Percentiles rank a stretch among this genome's conserved stretches.
Evolutionary conservation across 495 filamentous ascomycete species (phyloP).

Genomic region (Penicillium ochrochloron): DNA sequence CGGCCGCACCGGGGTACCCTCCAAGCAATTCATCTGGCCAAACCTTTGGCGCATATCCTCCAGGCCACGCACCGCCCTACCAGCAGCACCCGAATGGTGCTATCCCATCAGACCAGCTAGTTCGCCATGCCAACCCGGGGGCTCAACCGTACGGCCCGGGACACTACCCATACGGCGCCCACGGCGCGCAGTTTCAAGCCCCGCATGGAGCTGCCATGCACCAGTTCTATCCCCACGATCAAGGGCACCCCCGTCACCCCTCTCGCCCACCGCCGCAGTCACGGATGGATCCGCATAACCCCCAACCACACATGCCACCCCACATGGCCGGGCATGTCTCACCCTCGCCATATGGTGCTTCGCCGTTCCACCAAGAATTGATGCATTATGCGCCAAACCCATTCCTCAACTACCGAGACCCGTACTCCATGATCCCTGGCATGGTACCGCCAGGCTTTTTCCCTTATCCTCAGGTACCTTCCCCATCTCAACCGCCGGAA

Average conservation of each 20-base stretch:
- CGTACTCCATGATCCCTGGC: slow-evolving; percentile 46
- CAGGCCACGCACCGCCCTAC: slow-evolving; percentile 27
- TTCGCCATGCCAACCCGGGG: slow-evolving; percentile 43
- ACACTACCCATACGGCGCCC: slow-evolving; percentile 43
- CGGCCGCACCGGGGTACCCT: slow-evolving; percentile 49
- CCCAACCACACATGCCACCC: slow-evolving; percentile 39
- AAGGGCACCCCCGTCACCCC: slow-evolving; percentile 32
- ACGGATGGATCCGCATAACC: slow-evolving; percentile 38
- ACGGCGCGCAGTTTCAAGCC: slow-evolving; percentile 41
- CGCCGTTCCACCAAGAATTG: slow-evolving; percentile 51
- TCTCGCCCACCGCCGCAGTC: slow-evolving; percentile 29
- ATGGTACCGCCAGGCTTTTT: slow-evolving; percentile 47
- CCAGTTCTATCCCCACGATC: slow-evolving; percentile 44
- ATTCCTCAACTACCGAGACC: slow-evolving; percentile 53
- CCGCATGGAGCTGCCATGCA: slow-evolving; percentile 39
- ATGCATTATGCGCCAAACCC: slow-evolving; percentile 50
- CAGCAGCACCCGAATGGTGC: slow-evolving; percentile 36
- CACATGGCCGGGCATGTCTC: slow-evolving; percentile 36
- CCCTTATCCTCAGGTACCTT: slow-evolving; percentile 41
- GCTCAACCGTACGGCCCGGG: slow-evolving; percentile 37
- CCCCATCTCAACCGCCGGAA: slow-evolving; percentile 38
- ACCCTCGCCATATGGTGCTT: slow-evolving; percentile 39
- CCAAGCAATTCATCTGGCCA: slow-evolving; percentile 52
- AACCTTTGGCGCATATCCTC: slow-evolving; percentile 38
- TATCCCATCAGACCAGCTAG: slow-evolving; percentile 46